phyloP scores from a whole-genome alignment of 176 grass and related monocot species.

The Poa annua region DNA sequence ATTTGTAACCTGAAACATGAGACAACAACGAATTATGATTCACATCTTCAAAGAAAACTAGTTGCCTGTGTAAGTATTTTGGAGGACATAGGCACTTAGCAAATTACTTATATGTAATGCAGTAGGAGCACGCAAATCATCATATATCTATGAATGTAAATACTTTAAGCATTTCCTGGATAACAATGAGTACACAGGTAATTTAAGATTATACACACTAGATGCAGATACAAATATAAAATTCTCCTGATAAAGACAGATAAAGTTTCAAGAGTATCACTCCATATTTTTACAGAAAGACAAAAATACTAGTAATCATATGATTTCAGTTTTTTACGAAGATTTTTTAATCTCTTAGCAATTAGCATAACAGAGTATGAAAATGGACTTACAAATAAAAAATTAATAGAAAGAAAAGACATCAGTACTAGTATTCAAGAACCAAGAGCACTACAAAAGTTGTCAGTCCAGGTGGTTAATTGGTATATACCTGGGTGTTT shows the following conservation, averaged over 20 bases:
- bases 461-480: background rate
- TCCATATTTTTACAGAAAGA: background rate
- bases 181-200: background rate
- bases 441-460: too few relatives aligned
- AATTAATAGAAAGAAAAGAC: too few relatives aligned
- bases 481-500: constrained; percentile 41
- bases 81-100: constrained; percentile 16
- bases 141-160: background rate
- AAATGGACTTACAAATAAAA: constrained; percentile 1
- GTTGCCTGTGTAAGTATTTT: background rate
- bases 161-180: background rate
- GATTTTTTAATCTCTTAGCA: too few relatives aligned
- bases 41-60: constrained; percentile 23
- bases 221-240: too few relatives aligned
- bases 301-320: background rate
- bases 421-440: too few relatives aligned
- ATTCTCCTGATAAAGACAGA: too few relatives aligned
- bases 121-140: background rate
- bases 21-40: constrained; percentile 32
- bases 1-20: constrained; percentile 50
- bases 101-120: constrained; percentile 22
- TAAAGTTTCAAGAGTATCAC: too few relatives aligned
- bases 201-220: too few relatives aligned
- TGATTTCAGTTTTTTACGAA: background rate
- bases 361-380: background rate